Percentiles rank a stretch among this genome's conserved stretches.
Evolutionary conservation across 2,329 filamentous ascomycete species (phyloP).

Genomic region (Sarocladiaceae sp.): DNA sequence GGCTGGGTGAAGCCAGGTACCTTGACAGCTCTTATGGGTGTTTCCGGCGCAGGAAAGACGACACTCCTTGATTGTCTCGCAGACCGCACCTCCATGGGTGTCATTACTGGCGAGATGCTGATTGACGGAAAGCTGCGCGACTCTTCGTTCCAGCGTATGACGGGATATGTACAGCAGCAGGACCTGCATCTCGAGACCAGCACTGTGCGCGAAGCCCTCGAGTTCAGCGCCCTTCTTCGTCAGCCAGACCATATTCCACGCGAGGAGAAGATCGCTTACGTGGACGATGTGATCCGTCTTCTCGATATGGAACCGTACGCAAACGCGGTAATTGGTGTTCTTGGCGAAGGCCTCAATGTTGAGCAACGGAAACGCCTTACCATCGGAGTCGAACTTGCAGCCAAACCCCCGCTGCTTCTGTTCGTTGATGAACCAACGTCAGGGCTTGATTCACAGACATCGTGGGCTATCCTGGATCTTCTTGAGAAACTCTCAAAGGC

Average conservation of each 20-base stretch:
- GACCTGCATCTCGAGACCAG: slow-evolving; percentile 75
- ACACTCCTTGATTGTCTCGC: slow-evolving; percentile 79
- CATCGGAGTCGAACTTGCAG: slow-evolving; percentile 49
- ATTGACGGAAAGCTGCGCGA: slow-evolving; percentile 59
- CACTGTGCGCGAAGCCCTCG: slow-evolving; percentile 76
- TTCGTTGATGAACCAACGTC: slow-evolving; percentile 53
- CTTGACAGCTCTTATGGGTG: slow-evolving; percentile 61
- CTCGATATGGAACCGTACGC: slow-evolving; percentile 57
- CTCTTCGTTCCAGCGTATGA: slow-evolving; percentile 77
- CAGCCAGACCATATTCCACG: slow-evolving; percentile 63
- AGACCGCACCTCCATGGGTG: slow-evolving; percentile 75
- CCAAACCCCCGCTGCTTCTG: slow-evolving; percentile 47
- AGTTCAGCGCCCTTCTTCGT: slow-evolving; percentile 76
- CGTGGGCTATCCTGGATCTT: slow-evolving; percentile 53
- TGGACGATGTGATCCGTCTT: slow-evolving; percentile 67
- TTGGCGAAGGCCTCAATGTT: slow-evolving; percentile 51
- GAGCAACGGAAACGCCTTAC: slow-evolving; percentile 53
- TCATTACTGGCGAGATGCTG: slow-evolving; percentile 72
- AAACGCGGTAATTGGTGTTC: slow-evolving; percentile 53
- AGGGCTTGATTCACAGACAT: slow-evolving; percentile 53
- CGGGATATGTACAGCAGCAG: slow-evolving; percentile 82
- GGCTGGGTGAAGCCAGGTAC: slow-evolving; percentile 73
- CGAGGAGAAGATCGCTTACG: slow-evolving; percentile 72
- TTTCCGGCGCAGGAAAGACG: slow-evolving; percentile 81
- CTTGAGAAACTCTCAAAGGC: slow-evolving; percentile 49